Evolutionary conservation across 2,329 filamentous ascomycete genomes (phyloP), one percentile per base, ranked within the genome.

Genomic region (Calonectria henricotiae): DNA sequence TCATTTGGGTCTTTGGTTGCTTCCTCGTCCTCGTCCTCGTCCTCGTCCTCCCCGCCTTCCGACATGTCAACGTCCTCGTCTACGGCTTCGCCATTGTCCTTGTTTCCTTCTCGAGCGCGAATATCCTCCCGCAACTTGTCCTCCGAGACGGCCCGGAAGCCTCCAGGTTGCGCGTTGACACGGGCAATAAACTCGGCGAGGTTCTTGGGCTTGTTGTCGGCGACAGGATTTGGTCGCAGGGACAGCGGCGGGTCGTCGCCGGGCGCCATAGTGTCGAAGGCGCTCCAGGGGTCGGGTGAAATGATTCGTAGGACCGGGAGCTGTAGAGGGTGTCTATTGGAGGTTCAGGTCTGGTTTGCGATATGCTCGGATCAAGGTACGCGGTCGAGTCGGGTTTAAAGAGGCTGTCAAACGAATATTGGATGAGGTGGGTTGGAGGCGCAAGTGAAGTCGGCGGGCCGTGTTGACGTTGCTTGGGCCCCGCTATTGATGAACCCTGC

Each of bases 71-170:
- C 82, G 61, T 86, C 87, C 13, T 85, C 84, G 3, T 86, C 81
- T 12, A 84, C 84, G 3, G 85, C 81, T 17, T 81, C 83, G 37
- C 82, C 84, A 46, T 87, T 84, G 58, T 84, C 83, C 43, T 87
- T 83, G 61, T 84, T 67, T n/a, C 70, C 73, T 8, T 74, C 71
- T 23, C 83, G 85, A 81, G 30, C 84, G 81, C 47, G 85, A 62
- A 96, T 91, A 77, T 96, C 92, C 41, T 91, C 89, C 61, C 88
- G 88, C 43, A 98, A 84, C 49, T 90, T 88, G 62, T 90, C 88
- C 81, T 97, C 93, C 61, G 91, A 94, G 73, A 98, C 87, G 75
- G 91, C 87, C 69, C 94, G 92, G 80, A 98, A 97, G 27, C 94
- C 93, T 15, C 94, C 94, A 0, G 82, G 77, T 70, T 93, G 91